These are phyloP conservation scores for Kurtzmaniella quercitrusa DNA, from an alignment of 1,139 yeast species.

Conservation along the genomic window DNA sequence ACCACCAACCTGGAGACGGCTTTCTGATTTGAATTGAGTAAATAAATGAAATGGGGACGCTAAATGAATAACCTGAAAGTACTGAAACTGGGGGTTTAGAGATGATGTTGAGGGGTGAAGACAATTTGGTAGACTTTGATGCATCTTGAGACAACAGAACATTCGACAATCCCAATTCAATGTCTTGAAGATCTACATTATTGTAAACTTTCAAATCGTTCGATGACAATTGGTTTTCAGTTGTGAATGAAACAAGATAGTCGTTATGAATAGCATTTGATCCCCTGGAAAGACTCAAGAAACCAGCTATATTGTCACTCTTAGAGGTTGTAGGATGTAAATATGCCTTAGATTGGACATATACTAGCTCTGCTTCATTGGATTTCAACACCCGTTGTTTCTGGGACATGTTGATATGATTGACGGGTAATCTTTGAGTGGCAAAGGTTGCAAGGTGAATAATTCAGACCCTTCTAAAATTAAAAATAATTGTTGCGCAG, in stretches of 20 bases:
- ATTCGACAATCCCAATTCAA: slow-evolving; percentile 8
- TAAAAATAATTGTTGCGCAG: background rate
- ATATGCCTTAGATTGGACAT: slow-evolving; percentile 66
- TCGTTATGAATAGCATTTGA: slow-evolving; percentile 51
- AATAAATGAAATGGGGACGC: slow-evolving; percentile 53
- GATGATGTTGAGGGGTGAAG: slow-evolving; percentile 24
- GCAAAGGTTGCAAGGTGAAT: slow-evolving; percentile 3
- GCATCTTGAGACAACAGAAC: slow-evolving; percentile 2
- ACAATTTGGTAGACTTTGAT: slow-evolving; percentile 6
- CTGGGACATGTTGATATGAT: slow-evolving; percentile 4
- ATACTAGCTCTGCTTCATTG: slow-evolving; percentile 40
- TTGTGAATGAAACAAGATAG: slow-evolving; percentile 67
- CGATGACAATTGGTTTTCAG: slow-evolving; percentile 52
- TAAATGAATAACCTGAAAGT: slow-evolving; percentile 62
- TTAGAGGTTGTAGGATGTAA: slow-evolving; percentile 77
- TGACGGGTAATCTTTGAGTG: background rate
- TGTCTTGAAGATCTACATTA: slow-evolving; percentile 47
- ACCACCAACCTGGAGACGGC: slow-evolving; percentile 88
- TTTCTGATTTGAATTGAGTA: slow-evolving; percentile 80
- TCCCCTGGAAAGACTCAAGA: slow-evolving; percentile 57
- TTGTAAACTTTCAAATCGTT: slow-evolving; percentile 50
- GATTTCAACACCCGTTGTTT: slow-evolving; percentile 1
- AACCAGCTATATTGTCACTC: slow-evolving; percentile 77
- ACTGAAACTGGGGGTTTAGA: slow-evolving; percentile 51
- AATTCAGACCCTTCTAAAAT: too few relatives aligned